Evolutionary conservation across 2,329 filamentous ascomycete species (phyloP), one percentile per base, ranked within the genome.

Genomic region (Sphaceloma murrayae): DNA sequence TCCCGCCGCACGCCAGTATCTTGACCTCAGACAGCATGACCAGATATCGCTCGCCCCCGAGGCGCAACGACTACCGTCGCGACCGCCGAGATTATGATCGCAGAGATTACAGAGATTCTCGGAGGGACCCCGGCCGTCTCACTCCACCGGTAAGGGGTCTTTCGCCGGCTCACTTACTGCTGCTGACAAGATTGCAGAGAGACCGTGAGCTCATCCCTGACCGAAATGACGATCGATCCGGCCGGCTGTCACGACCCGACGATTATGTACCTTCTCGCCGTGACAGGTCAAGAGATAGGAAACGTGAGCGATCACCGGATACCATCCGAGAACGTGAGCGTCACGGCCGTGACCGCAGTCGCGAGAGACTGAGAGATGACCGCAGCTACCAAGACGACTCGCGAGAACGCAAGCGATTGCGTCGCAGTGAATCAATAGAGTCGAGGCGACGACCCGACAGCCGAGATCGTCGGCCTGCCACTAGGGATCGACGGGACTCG

Each of bases 371-470:
- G 56, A 78, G 79, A 59, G 66, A 67, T 56, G 80, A 79, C 67
- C 79, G 80, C 73, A 82, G 85, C 64, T 80, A 80, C 57, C 79
- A 80, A 73, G 83, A 85, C 64, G 80, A 80, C 57, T 85, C 78
- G 61, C 75, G 75, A 62, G 81, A 85, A 58, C 74, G 74, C 60
- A 68, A 65, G 58, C 73, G 72, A 60, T 73, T 70, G 54, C 76
- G 75, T 59, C 76, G 75, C 62, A 82, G 82, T 62, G 77, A 73
- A 63, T 82, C 82, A 63, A 73, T 77, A 72, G 82, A 86, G 66
- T 78, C 80, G 55, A 75, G 73, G 62, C 62, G 73, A 58, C 77
- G 78, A 62, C 73, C 69, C 56, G 78, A 80, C 55, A 77, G 71
- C 58, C 74, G 73, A 55, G 74, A 73, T 55, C 70, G 73, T 39